These are phyloP conservation scores for Eucalyptus pauciflora DNA, from an alignment of 345 rosid species.

Conservation along the genomic window DNA sequence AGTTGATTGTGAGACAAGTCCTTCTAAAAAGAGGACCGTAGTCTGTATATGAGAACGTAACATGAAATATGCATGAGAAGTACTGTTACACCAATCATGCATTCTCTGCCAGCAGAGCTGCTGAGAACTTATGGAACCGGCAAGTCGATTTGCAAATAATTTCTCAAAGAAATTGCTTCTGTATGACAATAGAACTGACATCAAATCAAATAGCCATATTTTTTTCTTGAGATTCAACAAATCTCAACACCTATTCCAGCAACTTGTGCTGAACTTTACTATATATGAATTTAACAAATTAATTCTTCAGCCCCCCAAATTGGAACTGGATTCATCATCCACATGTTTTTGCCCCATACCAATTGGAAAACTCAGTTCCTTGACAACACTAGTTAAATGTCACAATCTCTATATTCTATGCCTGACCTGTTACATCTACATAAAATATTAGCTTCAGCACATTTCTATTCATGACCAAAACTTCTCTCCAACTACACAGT, in stretches of 20 bases:
- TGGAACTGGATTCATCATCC: neutral
- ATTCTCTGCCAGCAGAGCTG: neutral
- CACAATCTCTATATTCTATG: neutral
- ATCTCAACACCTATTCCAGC: neutral
- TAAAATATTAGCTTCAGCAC: neutral
- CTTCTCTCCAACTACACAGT: neutral
- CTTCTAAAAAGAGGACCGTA: neutral
- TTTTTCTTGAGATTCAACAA: neutral
- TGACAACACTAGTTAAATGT: neutral
- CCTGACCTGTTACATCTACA: neutral
- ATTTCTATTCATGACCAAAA: neutral
- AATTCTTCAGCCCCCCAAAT: neutral
- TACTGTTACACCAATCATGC: neutral
- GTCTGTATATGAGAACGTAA: neutral
- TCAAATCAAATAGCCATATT: neutral
- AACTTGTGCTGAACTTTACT: neutral
- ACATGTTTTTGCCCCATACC: neutral
- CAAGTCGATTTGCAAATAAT: neutral
- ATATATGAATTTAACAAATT: neutral
- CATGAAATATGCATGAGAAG: neutral
- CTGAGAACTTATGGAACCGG: neutral
- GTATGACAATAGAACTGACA: neutral
- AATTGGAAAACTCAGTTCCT: neutral
- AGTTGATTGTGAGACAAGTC: neutral
- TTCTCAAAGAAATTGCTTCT: neutral